These are phyloP conservation scores for Mucor mucedo DNA, from an alignment of 371 early-diverging fungal genomes.

Conservation along the genomic window DNA sequence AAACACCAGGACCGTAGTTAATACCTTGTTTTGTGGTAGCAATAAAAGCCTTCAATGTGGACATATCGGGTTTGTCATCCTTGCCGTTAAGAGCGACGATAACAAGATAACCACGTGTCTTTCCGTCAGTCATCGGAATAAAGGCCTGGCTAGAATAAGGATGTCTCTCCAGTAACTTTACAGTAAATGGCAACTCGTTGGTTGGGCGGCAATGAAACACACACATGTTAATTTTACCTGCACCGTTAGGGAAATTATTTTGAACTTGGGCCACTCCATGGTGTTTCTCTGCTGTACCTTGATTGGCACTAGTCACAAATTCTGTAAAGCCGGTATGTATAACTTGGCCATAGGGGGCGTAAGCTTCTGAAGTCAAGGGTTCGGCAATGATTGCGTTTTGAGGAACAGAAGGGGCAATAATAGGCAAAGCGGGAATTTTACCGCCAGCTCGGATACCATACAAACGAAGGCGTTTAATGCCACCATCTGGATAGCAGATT, in stretches of 20 bases:
- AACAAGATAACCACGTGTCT: constrained; percentile 72
- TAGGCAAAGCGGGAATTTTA: constrained; percentile 35
- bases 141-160: constrained; percentile 88
- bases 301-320: constrained; percentile 66
- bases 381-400: constrained; percentile 43
- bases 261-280: constrained; percentile 64
- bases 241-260: constrained; percentile 53
- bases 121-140: constrained; percentile 74
- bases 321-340: constrained; percentile 56
- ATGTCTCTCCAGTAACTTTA: constrained; percentile 85
- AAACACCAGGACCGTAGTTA: constrained; percentile 79
- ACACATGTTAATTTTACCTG: constrained; percentile 68
- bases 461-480: constrained; percentile 75
- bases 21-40: constrained; percentile 80
- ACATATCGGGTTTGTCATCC: constrained; percentile 70
- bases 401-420: constrained; percentile 21
- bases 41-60: constrained; percentile 76
- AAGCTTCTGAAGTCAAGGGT: constrained; percentile 70
- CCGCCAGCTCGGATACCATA: constrained; percentile 56
- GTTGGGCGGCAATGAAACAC: constrained; percentile 71
- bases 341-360: constrained; percentile 77
- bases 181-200: constrained; percentile 55
- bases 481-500: constrained; percentile 54
- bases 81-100: constrained; percentile 78
- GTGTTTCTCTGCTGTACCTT: constrained; percentile 76